Base-by-base conservation (phyloP, 2,329 filamentous ascomycete genomes). In the Sclerotinia subarctica region DNA sequence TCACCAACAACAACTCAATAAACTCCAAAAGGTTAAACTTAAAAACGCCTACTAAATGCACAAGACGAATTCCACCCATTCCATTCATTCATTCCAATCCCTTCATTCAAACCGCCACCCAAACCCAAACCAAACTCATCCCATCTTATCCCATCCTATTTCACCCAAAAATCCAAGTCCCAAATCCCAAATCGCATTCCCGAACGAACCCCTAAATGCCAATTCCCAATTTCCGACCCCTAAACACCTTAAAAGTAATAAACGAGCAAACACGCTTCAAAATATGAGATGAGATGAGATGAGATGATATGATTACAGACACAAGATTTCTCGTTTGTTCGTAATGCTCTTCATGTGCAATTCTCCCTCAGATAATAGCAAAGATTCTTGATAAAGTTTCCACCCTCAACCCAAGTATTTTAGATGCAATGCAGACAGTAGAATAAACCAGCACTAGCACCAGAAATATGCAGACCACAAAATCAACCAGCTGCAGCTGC, bases 381-480 rank as follows among this genome's bases (percentile, higher is more conserved):
- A 60, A 26, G 11, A 21, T 46, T 0, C 89, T 89, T 74, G 44
- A 53, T 53, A 54, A 47, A 52, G 19, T 44, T 46, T 42, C 38
- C 13, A 42, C 38, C 38, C 38, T 68, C 44, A n/a, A 62, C 42
- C 44, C 19, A 11, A 49, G 26, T 38, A 44, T 19, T 17, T 44
- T 26, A 58, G 49, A 64, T 49, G 47, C 17, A 38, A 38, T 42
- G 47, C 8, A 51, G 24, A 29, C 7, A 44, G 19, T 19, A 44
- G 13, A 24, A 44, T 65, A 38, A 65, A 53, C 62, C 46, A 42
- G 13, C 54, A 35, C 35, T 44, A 58, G 51, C 38, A 42, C 38
- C 38, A 42, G 15, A 42, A 17, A 5, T 42, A 51, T 42, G 32
- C 17, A 51, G 24, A 29, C 7, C 21, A 13, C 19, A 29, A 21